Evolutionary conservation across 2,329 filamentous ascomycete genomes (phyloP).

Genomic region (Alternaria triticimaculans): DNA sequence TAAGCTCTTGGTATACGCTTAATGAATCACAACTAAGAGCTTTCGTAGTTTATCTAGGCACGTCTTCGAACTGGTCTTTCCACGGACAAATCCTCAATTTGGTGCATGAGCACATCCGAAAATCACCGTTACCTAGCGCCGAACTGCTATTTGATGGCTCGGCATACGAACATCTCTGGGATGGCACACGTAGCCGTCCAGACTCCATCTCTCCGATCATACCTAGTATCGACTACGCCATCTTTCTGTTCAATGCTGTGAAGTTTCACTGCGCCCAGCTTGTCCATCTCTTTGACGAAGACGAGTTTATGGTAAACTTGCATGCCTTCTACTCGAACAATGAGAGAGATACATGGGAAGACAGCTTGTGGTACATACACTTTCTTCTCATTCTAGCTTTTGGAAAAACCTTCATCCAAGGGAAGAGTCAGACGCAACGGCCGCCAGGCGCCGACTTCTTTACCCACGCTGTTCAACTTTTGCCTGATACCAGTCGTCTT

Average conservation of each 20-base stretch:
- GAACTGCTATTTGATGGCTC: conserved; percentile 59
- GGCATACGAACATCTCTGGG: conserved; percentile 61
- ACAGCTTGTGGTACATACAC: conserved; percentile 60
- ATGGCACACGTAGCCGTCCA: conserved; percentile 47
- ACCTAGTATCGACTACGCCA: conserved; percentile 59
- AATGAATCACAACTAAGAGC: neutral
- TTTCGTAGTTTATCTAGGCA: conserved; percentile 58
- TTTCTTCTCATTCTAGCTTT: conserved; percentile 62
- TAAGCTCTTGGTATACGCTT: conserved; percentile 4
- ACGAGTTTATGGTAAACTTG: conserved; percentile 56
- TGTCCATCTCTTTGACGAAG: conserved; percentile 63
- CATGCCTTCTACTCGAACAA: conserved; percentile 51
- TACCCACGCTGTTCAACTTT: conserved; percentile 66
- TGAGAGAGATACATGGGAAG: conserved; percentile 30
- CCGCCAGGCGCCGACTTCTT: conserved; percentile 65
- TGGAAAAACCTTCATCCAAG: conserved; percentile 60
- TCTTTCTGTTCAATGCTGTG: conserved; percentile 63
- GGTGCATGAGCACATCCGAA: conserved; percentile 56
- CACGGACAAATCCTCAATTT: conserved; percentile 58
- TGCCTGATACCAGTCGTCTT: conserved; percentile 56
- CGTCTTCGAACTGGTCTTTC: conserved; percentile 65
- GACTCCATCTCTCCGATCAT: conserved; percentile 49
- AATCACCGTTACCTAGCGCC: conserved; percentile 52
- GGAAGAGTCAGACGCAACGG: conserved; percentile 31
- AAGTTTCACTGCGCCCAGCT: conserved; percentile 64